Conservation (phyloP, 345 rosid species). For the Citrus trifoliata region DNA sequence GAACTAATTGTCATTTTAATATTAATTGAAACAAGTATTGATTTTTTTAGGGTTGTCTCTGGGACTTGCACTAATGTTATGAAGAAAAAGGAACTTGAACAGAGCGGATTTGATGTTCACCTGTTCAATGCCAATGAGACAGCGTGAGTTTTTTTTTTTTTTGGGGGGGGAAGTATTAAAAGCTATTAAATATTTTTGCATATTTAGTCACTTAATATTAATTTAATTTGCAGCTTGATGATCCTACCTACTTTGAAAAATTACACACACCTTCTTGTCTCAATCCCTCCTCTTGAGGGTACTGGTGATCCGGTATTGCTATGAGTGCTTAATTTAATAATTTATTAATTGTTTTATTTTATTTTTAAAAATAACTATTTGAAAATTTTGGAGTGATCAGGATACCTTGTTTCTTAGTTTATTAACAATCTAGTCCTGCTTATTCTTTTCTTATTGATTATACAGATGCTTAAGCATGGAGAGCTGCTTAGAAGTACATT, state of each 20-base stretch:
- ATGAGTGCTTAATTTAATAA: background rate
- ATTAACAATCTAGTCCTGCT: background rate
- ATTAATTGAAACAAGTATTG: background rate
- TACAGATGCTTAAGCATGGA: conserved; percentile 55
- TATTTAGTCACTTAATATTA: background rate
- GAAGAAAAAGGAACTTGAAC: conserved; percentile 51
- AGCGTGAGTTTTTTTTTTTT: conserved; percentile 34
- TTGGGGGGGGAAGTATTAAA: background rate
- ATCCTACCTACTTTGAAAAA: conserved; percentile 36
- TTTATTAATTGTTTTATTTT: background rate
- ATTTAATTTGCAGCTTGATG: conserved; percentile 37
- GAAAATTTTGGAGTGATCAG: background rate
- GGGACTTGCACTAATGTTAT: conserved; percentile 63
- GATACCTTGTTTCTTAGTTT: background rate
- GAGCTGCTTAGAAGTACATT: conserved; percentile 43
- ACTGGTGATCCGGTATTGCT: conserved; percentile 73
- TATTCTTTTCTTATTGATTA: conserved; percentile 5
- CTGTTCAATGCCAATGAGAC: conserved; percentile 60
- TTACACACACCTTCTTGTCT: conserved; percentile 67
- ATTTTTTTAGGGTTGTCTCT: conserved; percentile 50
- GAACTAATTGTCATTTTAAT: background rate
- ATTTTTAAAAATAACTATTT: no score
- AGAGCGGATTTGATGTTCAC: conserved; percentile 48
- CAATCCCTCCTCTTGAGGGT: conserved; percentile 61
- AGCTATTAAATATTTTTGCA: background rate